Percentiles rank a stretch among this genome's conserved stretches.
Evolutionary conservation across 2,329 filamentous ascomycete species (phyloP).

Genomic region (Trichoderma semiorbis): DNA sequence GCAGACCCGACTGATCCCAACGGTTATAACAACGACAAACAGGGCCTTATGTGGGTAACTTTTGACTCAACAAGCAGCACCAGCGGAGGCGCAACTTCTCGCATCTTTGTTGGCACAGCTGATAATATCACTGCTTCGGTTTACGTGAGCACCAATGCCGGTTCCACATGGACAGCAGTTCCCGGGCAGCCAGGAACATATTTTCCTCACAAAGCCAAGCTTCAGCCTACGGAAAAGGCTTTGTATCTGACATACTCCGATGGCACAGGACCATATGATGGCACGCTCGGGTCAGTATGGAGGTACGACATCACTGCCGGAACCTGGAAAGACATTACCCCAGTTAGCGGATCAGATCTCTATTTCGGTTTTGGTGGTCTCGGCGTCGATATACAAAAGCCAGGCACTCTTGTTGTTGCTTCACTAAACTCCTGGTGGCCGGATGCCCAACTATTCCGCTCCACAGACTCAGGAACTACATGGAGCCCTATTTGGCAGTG

Average conservation of each 20-base stretch:
- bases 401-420: neutral
- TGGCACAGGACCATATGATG: constrained; percentile 9
- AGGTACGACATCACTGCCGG: neutral
- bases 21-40: constrained; percentile 7
- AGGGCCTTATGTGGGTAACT: constrained; percentile 4
- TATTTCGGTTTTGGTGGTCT: constrained; percentile 10
- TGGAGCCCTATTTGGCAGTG: constrained; percentile 3
- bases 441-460: constrained; percentile 4
- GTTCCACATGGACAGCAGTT: constrained; percentile 7
- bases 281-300: neutral
- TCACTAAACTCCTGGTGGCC: constrained; percentile 13
- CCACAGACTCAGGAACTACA: neutral
- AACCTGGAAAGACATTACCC: constrained; percentile 10
- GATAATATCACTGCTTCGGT: constrained; percentile 12
- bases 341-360: neutral
- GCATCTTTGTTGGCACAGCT: constrained; percentile 10
- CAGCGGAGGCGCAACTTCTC: neutral
- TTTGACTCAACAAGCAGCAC: constrained; percentile 8
- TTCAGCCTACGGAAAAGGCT: constrained; percentile 1
- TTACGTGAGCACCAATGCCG: constrained; percentile 11
- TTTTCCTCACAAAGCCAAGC: constrained; percentile 12
- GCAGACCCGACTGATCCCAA: constrained; percentile 2
- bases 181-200: constrained; percentile 5
- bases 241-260: constrained; percentile 6
- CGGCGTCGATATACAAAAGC: neutral